phyloP scores from a whole-genome alignment of 768 basidiomycete genomes.

The Termitomyces sp. region DNA sequence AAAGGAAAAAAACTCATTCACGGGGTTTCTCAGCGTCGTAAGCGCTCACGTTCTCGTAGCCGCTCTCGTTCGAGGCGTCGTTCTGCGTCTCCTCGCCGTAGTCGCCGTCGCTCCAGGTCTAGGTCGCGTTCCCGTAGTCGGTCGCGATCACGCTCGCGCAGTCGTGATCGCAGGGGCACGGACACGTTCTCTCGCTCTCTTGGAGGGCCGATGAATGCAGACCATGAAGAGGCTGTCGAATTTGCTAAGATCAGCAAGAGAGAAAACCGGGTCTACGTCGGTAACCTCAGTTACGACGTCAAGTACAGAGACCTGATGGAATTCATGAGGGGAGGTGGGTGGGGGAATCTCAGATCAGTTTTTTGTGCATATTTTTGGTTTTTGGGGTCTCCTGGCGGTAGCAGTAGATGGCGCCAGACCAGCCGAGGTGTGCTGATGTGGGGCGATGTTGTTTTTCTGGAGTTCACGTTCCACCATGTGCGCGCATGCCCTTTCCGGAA shows the following conservation, averaged over 20 bases:
- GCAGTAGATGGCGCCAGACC: slow-evolving; percentile 24
- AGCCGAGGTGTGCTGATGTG: slow-evolving; percentile 13
- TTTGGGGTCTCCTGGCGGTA: slow-evolving; percentile 22
- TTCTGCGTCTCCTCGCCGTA: slow-evolving; percentile 61
- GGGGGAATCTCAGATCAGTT: slow-evolving; percentile 63
- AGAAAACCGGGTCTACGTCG: slow-evolving; percentile 98
- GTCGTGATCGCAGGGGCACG: slow-evolving; percentile 47
- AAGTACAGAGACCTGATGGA: slow-evolving; percentile 98
- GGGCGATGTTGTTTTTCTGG: slow-evolving; percentile 14
- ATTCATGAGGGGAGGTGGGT: slow-evolving; percentile 99
- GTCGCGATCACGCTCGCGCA: slow-evolving; percentile 43
- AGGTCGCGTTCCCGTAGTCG: slow-evolving; percentile 43
- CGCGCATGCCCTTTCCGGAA: slow-evolving; percentile 10
- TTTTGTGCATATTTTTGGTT: slow-evolving; percentile 38
- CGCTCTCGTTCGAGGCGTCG: slow-evolving; percentile 67
- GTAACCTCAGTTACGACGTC: slow-evolving; percentile 98
- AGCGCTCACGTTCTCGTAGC: slow-evolving; percentile 62
- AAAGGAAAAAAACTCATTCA: background rate
- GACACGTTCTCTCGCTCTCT: slow-evolving; percentile 76
- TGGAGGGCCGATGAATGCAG: slow-evolving; percentile 85
- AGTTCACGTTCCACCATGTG: slow-evolving; percentile 17
- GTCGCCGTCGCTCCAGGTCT: slow-evolving; percentile 62
- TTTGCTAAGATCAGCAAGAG: slow-evolving; percentile 95
- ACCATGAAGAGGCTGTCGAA: slow-evolving; percentile 90
- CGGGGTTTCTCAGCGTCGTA: slow-evolving; percentile 43